Evolutionary conservation across 2,329 filamentous ascomycete genomes (phyloP).

Genomic region (Hymenoscyphus fraxineus): DNA sequence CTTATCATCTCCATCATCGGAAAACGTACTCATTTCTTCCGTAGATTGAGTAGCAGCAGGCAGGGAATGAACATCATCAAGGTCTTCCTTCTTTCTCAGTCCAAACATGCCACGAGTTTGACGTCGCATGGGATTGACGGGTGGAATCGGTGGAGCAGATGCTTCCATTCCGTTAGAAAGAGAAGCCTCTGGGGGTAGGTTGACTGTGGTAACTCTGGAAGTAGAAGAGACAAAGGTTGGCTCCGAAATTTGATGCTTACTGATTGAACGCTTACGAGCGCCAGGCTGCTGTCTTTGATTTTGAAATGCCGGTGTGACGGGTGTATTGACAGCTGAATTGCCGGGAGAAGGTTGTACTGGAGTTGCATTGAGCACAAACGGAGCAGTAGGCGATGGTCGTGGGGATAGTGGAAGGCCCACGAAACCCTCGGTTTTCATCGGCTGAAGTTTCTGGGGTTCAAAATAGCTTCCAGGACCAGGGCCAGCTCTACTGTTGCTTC

Average conservation of each 20-base stretch:
- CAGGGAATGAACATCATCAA: slow-evolving; percentile 22
- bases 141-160: slow-evolving; percentile 33
- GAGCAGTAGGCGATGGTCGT: slow-evolving; percentile 32
- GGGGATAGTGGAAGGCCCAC: slow-evolving; percentile 29
- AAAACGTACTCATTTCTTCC: slow-evolving; percentile 35
- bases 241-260: slow-evolving; percentile 35
- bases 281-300: slow-evolving; percentile 15
- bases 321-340: slow-evolving; percentile 23
- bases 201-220: slow-evolving; percentile 32
- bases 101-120: slow-evolving; percentile 34
- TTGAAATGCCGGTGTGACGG: slow-evolving; percentile 22
- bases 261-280: slow-evolving; percentile 32
- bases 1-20: slow-evolving; percentile 31
- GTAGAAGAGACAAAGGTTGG: slow-evolving; percentile 34
- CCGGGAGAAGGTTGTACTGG: slow-evolving; percentile 25
- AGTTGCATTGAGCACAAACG: slow-evolving; percentile 32
- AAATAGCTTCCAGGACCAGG: slow-evolving; percentile 24
- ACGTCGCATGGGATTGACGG: slow-evolving; percentile 33
- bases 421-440: slow-evolving; percentile 21
- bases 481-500: slow-evolving; percentile 29
- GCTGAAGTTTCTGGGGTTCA: slow-evolving; percentile 26
- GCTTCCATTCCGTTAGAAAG: slow-evolving; percentile 27
- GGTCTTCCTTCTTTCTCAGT: slow-evolving; percentile 26
- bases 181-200: slow-evolving; percentile 31
- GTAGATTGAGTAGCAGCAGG: slow-evolving; percentile 30